Evolutionary conservation across 2,329 filamentous ascomycete genomes (phyloP).

Genomic region (Curvularia eragrostidis): DNA sequence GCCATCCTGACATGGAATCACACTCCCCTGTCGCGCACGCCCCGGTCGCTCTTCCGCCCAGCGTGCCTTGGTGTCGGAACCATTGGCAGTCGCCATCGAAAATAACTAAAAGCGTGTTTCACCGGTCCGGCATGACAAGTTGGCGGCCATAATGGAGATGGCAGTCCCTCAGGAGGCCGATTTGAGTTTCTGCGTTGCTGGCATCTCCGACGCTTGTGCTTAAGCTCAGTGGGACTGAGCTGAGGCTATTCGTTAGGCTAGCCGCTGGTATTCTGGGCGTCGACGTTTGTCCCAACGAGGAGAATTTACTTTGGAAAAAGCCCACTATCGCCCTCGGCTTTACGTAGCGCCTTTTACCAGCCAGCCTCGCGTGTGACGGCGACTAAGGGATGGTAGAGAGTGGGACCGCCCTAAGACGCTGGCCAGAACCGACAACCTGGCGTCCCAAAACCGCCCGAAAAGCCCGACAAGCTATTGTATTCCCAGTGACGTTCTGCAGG

Average conservation of each 20-base stretch:
- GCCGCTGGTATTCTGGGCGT: constrained; percentile 15
- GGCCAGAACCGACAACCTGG: constrained; percentile 9
- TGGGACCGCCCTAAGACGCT: constrained; percentile 3
- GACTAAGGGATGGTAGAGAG: constrained; percentile 4
- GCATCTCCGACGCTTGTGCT: constrained; percentile 8
- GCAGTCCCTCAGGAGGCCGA: constrained; percentile 2
- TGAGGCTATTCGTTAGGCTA: constrained; percentile 3
- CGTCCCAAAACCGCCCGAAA: constrained; percentile 1
- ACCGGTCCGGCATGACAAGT: constrained; percentile 5
- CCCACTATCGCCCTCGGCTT: constrained; percentile 5
- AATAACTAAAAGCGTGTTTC: constrained; percentile 9
- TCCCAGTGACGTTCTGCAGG: constrained; percentile 6
- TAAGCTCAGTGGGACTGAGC: constrained; percentile 8
- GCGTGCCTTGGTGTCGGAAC: constrained; percentile 11
- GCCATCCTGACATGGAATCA: constrained; percentile 12
- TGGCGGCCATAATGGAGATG: constrained; percentile 6
- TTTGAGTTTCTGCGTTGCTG: constrained; percentile 6
- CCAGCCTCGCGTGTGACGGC: constrained; percentile 7
- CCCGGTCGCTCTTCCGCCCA: constrained; percentile 17
- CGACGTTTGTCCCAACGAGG: constrained; percentile 12
- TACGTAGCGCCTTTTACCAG: constrained; percentile 9
- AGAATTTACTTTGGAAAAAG: constrained; percentile 11
- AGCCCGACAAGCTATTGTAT: background rate
- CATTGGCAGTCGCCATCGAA: constrained; percentile 4
- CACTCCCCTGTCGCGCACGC: constrained; percentile 6